A percentile compares a stretch with the other conserved stretches of the same genome.
Conservation (phyloP, 2,329 filamentous ascomycete genomes). For the Hortaea sp. region DNA sequence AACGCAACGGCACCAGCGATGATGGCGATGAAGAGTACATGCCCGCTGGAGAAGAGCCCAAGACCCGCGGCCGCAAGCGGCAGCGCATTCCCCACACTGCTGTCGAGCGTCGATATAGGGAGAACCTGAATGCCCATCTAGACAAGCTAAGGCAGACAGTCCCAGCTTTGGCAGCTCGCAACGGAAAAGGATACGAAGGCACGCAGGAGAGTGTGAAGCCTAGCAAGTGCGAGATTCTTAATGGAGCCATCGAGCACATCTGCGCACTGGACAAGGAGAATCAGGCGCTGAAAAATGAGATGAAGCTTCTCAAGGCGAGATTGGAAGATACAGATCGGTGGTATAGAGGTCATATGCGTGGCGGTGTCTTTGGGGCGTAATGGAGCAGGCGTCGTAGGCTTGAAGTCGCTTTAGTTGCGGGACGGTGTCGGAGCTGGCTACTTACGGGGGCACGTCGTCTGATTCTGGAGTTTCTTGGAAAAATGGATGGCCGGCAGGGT, state of each 20-base stretch:
- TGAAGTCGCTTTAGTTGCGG: neutral
- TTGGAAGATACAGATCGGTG: constrained; percentile 20
- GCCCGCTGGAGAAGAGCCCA: constrained; percentile 9
- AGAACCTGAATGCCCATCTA: constrained; percentile 27
- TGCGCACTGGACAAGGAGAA: constrained; percentile 19
- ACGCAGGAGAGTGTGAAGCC: constrained; percentile 20
- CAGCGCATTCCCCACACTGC: constrained; percentile 28
- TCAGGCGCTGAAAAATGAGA: constrained; percentile 16
- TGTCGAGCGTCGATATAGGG: constrained; percentile 26
- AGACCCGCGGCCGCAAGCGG: constrained; percentile 20
- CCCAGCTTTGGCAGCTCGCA: constrained; percentile 16
- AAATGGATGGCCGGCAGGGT: no score
- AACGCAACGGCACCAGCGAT: constrained; percentile 18
- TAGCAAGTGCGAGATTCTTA: constrained; percentile 28
- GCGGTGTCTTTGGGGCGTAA: constrained; percentile 1
- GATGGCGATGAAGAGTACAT: constrained; percentile 22
- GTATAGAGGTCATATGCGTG: constrained; percentile 5
- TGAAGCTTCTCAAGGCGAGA: constrained; percentile 15
- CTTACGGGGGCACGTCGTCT: no score
- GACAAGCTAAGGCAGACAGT: constrained; percentile 24
- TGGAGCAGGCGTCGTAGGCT: neutral
- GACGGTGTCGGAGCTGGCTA: no score
- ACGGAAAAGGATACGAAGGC: constrained; percentile 6
- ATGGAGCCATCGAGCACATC: constrained; percentile 26
- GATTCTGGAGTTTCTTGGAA: no score